These are phyloP conservation scores for Teratosphaeria epicoccoides DNA, from an alignment of 2,329 filamentous ascomycete genomes.

Conservation along the genomic window DNA sequence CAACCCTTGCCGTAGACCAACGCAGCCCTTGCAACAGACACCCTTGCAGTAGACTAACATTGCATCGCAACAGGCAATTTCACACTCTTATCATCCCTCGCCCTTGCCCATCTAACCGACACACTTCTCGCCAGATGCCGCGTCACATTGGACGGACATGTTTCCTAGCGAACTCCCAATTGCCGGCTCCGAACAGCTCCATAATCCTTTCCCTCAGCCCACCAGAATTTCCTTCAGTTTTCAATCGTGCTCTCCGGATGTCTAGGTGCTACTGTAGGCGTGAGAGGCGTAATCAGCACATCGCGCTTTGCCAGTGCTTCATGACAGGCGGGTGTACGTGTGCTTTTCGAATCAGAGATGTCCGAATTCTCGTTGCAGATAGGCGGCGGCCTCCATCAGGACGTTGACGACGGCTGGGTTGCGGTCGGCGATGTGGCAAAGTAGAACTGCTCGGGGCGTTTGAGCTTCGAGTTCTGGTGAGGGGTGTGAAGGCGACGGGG, in stretches of 20 bases:
- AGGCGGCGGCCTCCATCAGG: slow-evolving; percentile 29
- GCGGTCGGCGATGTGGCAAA: slow-evolving; percentile 34
- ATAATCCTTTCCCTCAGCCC: slow-evolving; percentile 23
- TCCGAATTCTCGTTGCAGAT: slow-evolving; percentile 22
- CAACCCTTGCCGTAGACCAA: too few species aligned
- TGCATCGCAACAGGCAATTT: slow-evolving; percentile 30
- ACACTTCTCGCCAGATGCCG: slow-evolving; percentile 42
- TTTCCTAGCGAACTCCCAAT: slow-evolving; percentile 37
- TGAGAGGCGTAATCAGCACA: slow-evolving; percentile 39
- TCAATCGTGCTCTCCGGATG: slow-evolving; percentile 24
- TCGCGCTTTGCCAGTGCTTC: slow-evolving; percentile 34
- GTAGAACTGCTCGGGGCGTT: slow-evolving; percentile 29
- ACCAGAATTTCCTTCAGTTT: slow-evolving; percentile 14
- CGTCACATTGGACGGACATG: slow-evolving; percentile 40
- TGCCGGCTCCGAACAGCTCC: slow-evolving; percentile 34
- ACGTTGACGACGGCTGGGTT: slow-evolving; percentile 39
- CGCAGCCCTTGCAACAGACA: too few species aligned
- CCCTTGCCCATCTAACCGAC: slow-evolving; percentile 29
- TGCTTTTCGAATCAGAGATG: slow-evolving; percentile 33
- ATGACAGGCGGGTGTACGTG: slow-evolving; percentile 40
- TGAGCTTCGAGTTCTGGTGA: slow-evolving; percentile 22
- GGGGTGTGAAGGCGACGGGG: slow-evolving; percentile 15
- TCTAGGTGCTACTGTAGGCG: slow-evolving; percentile 35
- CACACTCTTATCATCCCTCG: slow-evolving; percentile 13
- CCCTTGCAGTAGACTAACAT: too few species aligned